These are phyloP conservation scores for Coemansia sp. DNA, from an alignment of 192 early-diverging fungal species.

Conservation along the genomic window DNA sequence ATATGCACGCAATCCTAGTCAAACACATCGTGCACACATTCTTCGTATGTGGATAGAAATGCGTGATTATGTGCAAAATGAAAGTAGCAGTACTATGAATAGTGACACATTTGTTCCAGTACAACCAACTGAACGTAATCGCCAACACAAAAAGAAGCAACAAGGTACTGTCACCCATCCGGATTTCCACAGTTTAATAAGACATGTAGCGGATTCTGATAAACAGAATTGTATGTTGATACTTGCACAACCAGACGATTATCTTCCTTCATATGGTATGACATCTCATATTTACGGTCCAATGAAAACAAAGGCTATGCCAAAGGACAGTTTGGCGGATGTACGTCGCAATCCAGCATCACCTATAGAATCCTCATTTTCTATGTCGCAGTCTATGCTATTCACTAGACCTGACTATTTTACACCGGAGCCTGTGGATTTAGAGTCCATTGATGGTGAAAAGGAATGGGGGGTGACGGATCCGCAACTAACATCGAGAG, in stretches of 20 bases:
- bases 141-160: conserved; percentile 4
- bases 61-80: conserved; percentile 1
- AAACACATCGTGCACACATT: conserved; percentile 44
- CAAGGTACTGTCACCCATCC: conserved; percentile 6
- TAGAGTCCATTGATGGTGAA: conserved; percentile 10
- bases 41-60: conserved; percentile 51
- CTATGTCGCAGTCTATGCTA: conserved; percentile 38
- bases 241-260: conserved; percentile 38
- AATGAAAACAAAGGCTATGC: neutral
- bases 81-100: conserved; percentile 2
- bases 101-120: conserved; percentile 8
- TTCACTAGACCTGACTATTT: conserved; percentile 42
- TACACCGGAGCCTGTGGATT: conserved; percentile 27
- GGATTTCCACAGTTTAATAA: conserved; percentile 28
- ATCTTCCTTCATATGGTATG: conserved; percentile 44
- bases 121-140: conserved; percentile 3
- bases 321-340: conserved; percentile 16
- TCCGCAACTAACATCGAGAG: conserved; percentile 36
- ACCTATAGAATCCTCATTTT: conserved; percentile 26
- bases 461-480: conserved; percentile 39
- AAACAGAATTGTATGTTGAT: conserved; percentile 45
- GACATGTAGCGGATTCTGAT: conserved; percentile 48
- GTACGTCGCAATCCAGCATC: conserved; percentile 15
- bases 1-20: conserved; percentile 48
- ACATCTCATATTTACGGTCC: conserved; percentile 42